Percentiles rank a stretch among this genome's conserved stretches.
These are phyloP conservation scores for Rachicladosporium sp. DNA, from an alignment of 2,329 filamentous ascomycete species.

Conservation along the genomic window DNA sequence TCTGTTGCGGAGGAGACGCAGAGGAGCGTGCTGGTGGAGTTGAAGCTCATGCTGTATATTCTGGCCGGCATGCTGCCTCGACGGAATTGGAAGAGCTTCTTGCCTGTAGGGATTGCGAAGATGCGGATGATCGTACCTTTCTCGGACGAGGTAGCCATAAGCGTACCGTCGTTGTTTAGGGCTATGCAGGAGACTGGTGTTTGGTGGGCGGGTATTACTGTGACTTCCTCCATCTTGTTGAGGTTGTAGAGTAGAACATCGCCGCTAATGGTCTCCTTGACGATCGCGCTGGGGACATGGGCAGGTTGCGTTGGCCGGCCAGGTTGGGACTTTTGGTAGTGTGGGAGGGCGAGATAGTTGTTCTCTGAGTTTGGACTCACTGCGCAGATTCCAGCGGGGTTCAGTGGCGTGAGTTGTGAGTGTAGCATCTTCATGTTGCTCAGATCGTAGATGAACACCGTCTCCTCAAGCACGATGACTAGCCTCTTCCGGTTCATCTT, in stretches of 20 bases:
- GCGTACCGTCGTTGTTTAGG: conserved; percentile 80
- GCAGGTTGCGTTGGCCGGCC: conserved; percentile 44
- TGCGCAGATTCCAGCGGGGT: conserved; percentile 75
- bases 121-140: conserved; percentile 96
- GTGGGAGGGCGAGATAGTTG: conserved; percentile 87
- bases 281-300: conserved; percentile 74
- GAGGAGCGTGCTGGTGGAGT: conserved; percentile 79
- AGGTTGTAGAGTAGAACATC: conserved; percentile 91
- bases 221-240: conserved; percentile 77
- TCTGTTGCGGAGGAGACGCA: conserved; percentile 95
- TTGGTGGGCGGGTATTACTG: conserved; percentile 89
- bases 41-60: conserved; percentile 99
- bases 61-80: conserved; percentile 89
- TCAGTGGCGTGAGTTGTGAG: conserved; percentile 87
- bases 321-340: conserved; percentile 50
- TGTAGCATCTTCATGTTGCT: conserved; percentile 94
- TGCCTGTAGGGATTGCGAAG: conserved; percentile 79
- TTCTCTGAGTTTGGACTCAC: conserved; percentile 90
- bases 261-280: conserved; percentile 61
- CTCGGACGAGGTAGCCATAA: conserved; percentile 89
- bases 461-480: conserved; percentile 84
- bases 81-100: conserved; percentile 92
- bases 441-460: conserved; percentile 97
- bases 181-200: conserved; percentile 83
- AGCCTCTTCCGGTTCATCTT: conserved; percentile 88